Evolutionary conservation across 352 stramenopile species (phyloP), one percentile per base, ranked within the genome.

Genomic region (Phytopythium litorale): DNA sequence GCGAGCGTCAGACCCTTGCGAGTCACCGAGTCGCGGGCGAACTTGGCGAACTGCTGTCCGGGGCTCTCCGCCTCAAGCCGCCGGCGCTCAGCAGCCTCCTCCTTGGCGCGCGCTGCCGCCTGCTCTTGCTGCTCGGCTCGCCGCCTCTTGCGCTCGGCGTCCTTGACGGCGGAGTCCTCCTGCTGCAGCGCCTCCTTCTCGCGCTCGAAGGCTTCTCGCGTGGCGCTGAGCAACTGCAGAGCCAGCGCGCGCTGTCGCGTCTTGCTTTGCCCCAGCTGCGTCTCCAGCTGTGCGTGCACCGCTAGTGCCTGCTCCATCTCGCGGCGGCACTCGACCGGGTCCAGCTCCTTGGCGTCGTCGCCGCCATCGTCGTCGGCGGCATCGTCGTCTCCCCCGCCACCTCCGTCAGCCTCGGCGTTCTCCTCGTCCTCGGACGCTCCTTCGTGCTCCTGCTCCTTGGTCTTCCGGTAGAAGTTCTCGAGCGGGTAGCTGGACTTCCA

Each of bases 201-300:
- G 8, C 64, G 67, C 45, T 86, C 80, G 21, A 90, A 89, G 11
- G 68, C 65, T 21, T 87, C 80, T 9, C 79, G 71, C 23, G 70
- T 81, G 9, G 81, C 80, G 30, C 79, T 88, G 19, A 87, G 58
- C 2, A 93, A 71, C 62, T 91, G 77, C 43, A 91, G 72, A 9
- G 80, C 72, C 21, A 91, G 56, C 2, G 74, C 65, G 11, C 82
- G 75, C 51, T 91, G 78, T 13, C 75, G 67, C 0, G 65, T 56
- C 0, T 67, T 53, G 58, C 58, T 78, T 32, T 66, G 60, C n/a
- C 65, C 65, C 0, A 91, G 25, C 9, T 87, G 64, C 6, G 57
- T 21, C 51, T 78, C 64, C 7, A 89, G 60, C 19, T 68, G 58
- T 15, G 63, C 65, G 21, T 65, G 69, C 9, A 60, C 60, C 11